phyloP scores from a whole-genome alignment of 192 early-diverging fungal species.

The Backusella parvicylindrica region DNA sequence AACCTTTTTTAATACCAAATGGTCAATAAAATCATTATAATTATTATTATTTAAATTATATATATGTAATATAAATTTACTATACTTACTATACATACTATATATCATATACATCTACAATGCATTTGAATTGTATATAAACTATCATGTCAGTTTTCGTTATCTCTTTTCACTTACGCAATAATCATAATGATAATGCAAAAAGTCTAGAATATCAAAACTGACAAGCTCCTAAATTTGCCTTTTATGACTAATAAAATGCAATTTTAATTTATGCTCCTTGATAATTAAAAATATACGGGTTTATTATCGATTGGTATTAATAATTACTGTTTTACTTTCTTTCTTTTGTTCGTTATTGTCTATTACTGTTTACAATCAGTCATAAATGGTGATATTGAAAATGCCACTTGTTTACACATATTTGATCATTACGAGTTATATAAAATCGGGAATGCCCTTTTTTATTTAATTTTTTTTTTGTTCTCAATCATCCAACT shows the following conservation, averaged over 20 bases:
- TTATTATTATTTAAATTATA: too few species aligned
- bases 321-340: neutral
- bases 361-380: neutral
- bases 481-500: too few species aligned
- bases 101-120: too few species aligned
- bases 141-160: neutral
- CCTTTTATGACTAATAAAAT: neutral
- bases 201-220: neutral
- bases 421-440: neutral
- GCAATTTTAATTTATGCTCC: neutral
- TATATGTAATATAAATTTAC: too few species aligned
- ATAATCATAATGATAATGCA: neutral
- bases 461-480: too few species aligned
- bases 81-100: too few species aligned
- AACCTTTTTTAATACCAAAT: neutral
- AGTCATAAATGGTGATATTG: neutral
- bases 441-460: too few species aligned
- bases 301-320: too few species aligned
- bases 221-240: neutral
- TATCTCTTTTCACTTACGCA: neutral
- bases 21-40: neutral
- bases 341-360: neutral
- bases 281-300: neutral
- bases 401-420: neutral
- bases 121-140: neutral